Percentiles rank a stretch among this genome's conserved stretches.
Conservation (phyloP, 495 filamentous ascomycete species). For the Penicillium crystallinum region DNA sequence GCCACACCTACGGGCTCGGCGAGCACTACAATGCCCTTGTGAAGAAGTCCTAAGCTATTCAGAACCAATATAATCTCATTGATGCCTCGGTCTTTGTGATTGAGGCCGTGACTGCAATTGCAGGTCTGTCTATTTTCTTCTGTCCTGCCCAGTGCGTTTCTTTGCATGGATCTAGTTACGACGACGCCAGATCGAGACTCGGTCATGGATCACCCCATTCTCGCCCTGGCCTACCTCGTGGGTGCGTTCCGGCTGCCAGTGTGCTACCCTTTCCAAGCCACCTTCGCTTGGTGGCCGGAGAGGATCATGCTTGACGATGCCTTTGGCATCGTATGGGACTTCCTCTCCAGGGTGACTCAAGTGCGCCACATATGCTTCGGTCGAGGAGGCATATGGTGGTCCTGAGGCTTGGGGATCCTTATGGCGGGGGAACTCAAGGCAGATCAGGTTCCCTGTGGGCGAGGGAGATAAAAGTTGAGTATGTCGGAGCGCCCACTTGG, state of each 20-base stretch:
- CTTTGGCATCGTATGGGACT: constrained; percentile 56
- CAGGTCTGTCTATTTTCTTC: constrained; percentile 2
- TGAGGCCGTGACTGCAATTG: neutral
- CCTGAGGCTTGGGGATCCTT: constrained; percentile 59
- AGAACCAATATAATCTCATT: constrained; percentile 1
- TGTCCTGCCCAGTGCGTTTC: neutral
- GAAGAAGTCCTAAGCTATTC: constrained; percentile 17
- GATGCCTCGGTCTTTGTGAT: neutral
- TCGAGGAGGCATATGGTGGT: constrained; percentile 63
- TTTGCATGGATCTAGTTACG: constrained; percentile 18
- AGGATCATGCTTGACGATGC: constrained; percentile 42
- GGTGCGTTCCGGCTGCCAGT: constrained; percentile 64
- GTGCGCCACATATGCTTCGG: constrained; percentile 61
- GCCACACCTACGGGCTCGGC: constrained; percentile 84
- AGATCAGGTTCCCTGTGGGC: constrained; percentile 58
- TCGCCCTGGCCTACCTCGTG: constrained; percentile 47
- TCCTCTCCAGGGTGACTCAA: constrained; percentile 60
- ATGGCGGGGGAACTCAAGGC: constrained; percentile 74
- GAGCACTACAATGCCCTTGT: constrained; percentile 93
- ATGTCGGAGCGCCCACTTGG: constrained; percentile 66
- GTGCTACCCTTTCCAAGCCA: constrained; percentile 54
- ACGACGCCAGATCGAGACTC: constrained; percentile 36
- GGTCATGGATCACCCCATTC: constrained; percentile 31
- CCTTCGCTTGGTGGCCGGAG: constrained; percentile 33
- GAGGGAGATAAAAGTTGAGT: constrained; percentile 55